Base-by-base conservation (phyloP, 2,329 filamentous ascomycete species). In the Sporothrix inflata region DNA sequence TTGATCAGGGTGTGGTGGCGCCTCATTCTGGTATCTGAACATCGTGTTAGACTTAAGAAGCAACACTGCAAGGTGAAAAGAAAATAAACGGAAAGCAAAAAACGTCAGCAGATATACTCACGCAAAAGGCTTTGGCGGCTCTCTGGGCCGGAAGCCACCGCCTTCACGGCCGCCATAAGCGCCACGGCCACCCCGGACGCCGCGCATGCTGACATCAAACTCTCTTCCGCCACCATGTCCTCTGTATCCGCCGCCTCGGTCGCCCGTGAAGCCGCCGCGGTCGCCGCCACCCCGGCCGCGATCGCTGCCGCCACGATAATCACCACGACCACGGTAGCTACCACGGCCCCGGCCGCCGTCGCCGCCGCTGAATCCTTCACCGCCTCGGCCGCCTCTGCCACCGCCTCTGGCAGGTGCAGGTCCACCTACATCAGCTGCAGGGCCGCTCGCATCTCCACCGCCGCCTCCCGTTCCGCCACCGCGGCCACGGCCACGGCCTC, bases 1-100 rank as follows among this genome's bases (percentile, higher is more conserved):
- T 0, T 69, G 30, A n/a, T 82, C 79, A 0, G 81, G 72, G n/a
- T 24, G 80, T 0, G 61, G 40, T 0, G 57, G 30, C 3, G 19
- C 9, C 14, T 69, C 45, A 19, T 71, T 63, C 3, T 30, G 49
- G 45, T 75, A 75, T 24, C 74, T 65, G 4, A 1, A 49, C 16
- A n/a, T 8, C 16, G 8, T 49, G 47, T 49, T 49, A 49, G 47
- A 47, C 19, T 49, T 19, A 6, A n/a, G 8, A 49, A 19, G 16
- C 19, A 5, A 49, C 19, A 8, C 4, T 19, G 19, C 45, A 21
- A 19, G 19, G 19, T 21, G 9, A 49, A 19, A 19, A 6, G 47
- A 6, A 21, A 7, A 21, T 16, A 2, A 47, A 19, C 8, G 42
- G 42, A 47, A 66, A 30, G 16, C 14, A 34, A 16, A 16, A 38